Evolutionary conservation across 192 early-diverging fungal species (phyloP).

Genomic region (Rhizophlyctis rosea): DNA sequence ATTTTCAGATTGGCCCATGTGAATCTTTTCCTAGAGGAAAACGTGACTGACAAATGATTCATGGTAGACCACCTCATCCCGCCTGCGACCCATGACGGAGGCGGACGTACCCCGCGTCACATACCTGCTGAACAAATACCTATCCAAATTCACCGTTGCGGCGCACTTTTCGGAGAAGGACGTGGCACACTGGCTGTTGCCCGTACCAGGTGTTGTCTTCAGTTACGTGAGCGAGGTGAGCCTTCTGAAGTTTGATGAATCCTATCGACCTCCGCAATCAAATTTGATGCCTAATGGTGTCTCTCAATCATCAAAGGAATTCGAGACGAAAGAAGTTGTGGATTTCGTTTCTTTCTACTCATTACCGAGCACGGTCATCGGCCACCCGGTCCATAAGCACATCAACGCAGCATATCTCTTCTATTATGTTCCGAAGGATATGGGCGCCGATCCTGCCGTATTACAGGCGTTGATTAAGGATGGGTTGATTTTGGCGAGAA

Average conservation of each 20-base stretch:
- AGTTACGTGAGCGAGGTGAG: slow-evolving; percentile 88
- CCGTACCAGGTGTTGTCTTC: slow-evolving; percentile 80
- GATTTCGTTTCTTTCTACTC: slow-evolving; percentile 95
- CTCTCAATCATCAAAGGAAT: too few relatives aligned
- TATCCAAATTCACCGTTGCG: slow-evolving; percentile 59
- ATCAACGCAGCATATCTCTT: slow-evolving; percentile 93
- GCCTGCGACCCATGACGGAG: slow-evolving; percentile 75
- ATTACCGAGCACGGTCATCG: slow-evolving; percentile 88
- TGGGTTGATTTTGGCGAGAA: slow-evolving; percentile 70
- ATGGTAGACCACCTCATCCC: slow-evolving; percentile 46
- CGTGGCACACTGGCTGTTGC: slow-evolving; percentile 87
- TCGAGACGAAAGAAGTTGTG: slow-evolving; percentile 61
- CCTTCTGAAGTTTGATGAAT: too few relatives aligned
- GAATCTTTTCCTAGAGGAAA: not conserved
- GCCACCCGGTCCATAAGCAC: slow-evolving; percentile 60
- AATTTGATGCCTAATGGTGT: too few relatives aligned
- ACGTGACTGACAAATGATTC: not conserved
- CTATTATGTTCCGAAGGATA: slow-evolving; percentile 72
- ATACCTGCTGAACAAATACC: slow-evolving; percentile 71
- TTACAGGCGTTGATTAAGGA: slow-evolving; percentile 69
- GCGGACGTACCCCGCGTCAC: slow-evolving; percentile 74
- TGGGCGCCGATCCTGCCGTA: slow-evolving; percentile 50
- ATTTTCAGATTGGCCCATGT: not conserved
- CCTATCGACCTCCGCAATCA: too few relatives aligned
- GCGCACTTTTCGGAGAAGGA: slow-evolving; percentile 82